Conservation (phyloP, 1,284 basidiomycete genomes). For the Rhodotorula sp. region DNA sequence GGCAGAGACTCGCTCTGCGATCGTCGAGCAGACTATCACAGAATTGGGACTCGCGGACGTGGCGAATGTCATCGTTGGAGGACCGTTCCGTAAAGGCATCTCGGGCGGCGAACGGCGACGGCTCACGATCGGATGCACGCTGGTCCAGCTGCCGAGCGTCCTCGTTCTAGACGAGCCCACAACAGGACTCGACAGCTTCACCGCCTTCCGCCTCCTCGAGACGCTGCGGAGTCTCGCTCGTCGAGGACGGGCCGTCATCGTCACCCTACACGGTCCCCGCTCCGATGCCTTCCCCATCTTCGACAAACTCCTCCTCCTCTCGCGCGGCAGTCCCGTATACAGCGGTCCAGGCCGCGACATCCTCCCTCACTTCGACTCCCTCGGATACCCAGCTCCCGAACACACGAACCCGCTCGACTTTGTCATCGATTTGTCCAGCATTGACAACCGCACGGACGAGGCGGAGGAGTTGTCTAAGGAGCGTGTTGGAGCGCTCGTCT, state of each 20-base stretch:
- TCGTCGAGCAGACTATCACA: slow-evolving; percentile 56
- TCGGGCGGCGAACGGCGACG: slow-evolving; percentile 78
- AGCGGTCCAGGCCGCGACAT: slow-evolving; percentile 50
- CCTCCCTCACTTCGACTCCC: slow-evolving; percentile 51
- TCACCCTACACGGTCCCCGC: slow-evolving; percentile 57
- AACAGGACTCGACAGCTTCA: slow-evolving; percentile 55
- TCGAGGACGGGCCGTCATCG: slow-evolving; percentile 54
- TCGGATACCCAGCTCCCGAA: slow-evolving; percentile 41
- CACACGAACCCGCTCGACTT: slow-evolving; percentile 50
- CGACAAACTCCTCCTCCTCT: slow-evolving; percentile 54
- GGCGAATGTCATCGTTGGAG: slow-evolving; percentile 55
- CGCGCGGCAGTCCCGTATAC: slow-evolving; percentile 55
- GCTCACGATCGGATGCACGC: slow-evolving; percentile 72
- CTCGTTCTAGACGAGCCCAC: slow-evolving; percentile 81
- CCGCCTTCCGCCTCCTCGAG: slow-evolving; percentile 55
- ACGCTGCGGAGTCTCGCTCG: slow-evolving; percentile 54
- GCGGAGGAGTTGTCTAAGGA: slow-evolving; percentile 48
- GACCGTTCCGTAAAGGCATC: slow-evolving; percentile 60
- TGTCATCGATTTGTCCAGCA: slow-evolving; percentile 53
- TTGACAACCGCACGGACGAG: slow-evolving; percentile 53
- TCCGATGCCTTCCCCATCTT: slow-evolving; percentile 55
- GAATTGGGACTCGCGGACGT: slow-evolving; percentile 58
- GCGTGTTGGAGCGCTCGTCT: slow-evolving; percentile 45
- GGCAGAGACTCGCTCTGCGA: slow-evolving; percentile 46
- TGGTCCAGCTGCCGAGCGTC: slow-evolving; percentile 69